Conservation (phyloP, 345 rosid species). For the Citrus unshiu region DNA sequence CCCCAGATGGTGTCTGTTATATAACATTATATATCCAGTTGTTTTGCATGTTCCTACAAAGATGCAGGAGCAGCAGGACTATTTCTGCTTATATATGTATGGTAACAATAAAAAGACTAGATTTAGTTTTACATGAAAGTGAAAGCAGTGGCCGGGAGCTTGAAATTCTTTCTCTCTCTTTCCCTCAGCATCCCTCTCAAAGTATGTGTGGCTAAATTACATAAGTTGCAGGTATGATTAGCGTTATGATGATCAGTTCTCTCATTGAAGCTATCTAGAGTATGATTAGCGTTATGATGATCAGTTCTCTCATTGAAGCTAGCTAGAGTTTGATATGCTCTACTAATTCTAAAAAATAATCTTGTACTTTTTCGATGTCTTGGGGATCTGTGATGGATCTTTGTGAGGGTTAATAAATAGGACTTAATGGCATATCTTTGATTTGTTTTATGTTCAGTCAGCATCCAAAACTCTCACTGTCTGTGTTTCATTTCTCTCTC, state of each 20-base stretch:
- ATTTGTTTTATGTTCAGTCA: conserved; percentile 46
- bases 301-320: not conserved
- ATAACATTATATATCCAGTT: not conserved
- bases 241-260: not conserved
- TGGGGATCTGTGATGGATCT: conserved; percentile 49
- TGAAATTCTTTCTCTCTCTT: not conserved
- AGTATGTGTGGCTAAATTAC: not conserved
- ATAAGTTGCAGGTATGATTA: not conserved
- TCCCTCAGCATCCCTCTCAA: not conserved
- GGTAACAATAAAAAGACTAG: conserved; percentile 12
- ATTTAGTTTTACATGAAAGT: conserved; percentile 16
- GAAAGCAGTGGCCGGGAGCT: not conserved
- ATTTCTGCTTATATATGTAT: conserved; percentile 4
- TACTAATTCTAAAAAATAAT: too few species aligned
- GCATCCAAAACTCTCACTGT: conserved; percentile 34
- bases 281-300: not conserved
- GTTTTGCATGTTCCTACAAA: conserved; percentile 12
- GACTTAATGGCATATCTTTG: conserved; percentile 29
- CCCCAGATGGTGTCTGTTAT: not conserved
- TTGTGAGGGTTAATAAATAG: conserved; percentile 22
- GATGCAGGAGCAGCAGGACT: conserved; percentile 12
- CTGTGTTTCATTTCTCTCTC: conserved; percentile 16
- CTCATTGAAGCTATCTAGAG: not conserved
- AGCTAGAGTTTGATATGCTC: not conserved
- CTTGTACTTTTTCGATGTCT: conserved; percentile 18